These are phyloP conservation scores for Volvox africanus DNA, from an alignment of 139 green algal species.

Conservation along the genomic window DNA sequence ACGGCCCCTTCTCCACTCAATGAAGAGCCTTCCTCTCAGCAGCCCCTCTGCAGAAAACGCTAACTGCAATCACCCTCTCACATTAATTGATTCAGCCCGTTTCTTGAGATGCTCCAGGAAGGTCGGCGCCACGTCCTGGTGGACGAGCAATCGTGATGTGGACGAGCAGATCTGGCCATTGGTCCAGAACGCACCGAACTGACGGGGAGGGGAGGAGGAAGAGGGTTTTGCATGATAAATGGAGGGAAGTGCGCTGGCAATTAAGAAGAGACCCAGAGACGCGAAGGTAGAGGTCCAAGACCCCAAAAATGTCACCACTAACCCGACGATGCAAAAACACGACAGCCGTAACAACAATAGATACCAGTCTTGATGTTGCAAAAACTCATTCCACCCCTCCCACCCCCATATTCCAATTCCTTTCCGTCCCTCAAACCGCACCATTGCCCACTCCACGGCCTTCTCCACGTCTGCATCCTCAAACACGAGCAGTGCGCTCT, in stretches of 20 bases:
- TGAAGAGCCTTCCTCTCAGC: background rate
- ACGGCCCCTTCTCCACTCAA: too few relatives aligned
- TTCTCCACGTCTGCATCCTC: constrained; percentile 90
- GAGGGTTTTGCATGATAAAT: background rate
- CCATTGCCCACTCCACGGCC: constrained; percentile 92
- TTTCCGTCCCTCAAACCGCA: background rate
- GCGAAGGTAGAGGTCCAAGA: too few relatives aligned
- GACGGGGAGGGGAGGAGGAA: background rate
- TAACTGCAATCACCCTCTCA: background rate
- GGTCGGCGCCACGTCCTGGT: constrained; percentile 71
- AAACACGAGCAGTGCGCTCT: constrained; percentile 91
- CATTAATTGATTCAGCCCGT: constrained; percentile 78
- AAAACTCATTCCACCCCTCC: too few relatives aligned
- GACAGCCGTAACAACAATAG: too few relatives aligned
- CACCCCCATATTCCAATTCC: background rate
- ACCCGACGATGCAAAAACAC: too few relatives aligned
- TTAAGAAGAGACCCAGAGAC: too few relatives aligned
- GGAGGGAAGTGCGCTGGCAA: background rate
- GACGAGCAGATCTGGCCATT: constrained; percentile 91
- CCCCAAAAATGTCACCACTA: too few relatives aligned
- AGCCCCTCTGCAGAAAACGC: background rate
- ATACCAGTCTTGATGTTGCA: too few relatives aligned
- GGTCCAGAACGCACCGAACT: constrained; percentile 90
- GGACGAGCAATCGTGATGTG: constrained; percentile 89
- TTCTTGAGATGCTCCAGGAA: constrained; percentile 81